Base-by-base conservation (phyloP, 2,329 filamentous ascomycete genomes). In the Penicillium sp. region DNA sequence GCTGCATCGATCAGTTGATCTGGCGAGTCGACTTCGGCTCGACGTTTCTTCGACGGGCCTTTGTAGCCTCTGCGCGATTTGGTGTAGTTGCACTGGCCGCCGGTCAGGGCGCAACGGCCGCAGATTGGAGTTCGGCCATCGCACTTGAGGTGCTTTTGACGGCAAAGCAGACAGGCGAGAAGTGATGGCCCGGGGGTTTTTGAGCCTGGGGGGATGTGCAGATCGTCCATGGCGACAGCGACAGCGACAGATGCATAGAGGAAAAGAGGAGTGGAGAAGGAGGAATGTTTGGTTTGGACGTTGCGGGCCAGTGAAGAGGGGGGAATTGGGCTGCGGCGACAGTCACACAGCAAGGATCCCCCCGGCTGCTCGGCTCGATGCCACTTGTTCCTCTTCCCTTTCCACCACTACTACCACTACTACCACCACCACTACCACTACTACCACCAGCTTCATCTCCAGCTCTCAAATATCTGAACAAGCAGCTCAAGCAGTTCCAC, bases 11-110 rank as follows among this genome's bases (percentile, higher is more conserved):
- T 74, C 63, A 78, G 74, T 62, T 79, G 78, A 15, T 71, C 66
- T 13, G 63, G 63, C n/a, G 66, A 68, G 24, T 66, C 61, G n/a
- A 62, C 62, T 39, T 69, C 66, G 46, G 62, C 66, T 40, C 72
- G 70, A 15, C 75, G 72, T 56, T 73, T 77, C 65, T 79, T 80
- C n/a, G 81, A 77, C 1, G 82, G 83, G 12, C 87, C 86, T 70
- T 88, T 90, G 75, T 89, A 90, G 24, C 89, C 89, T 54, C 89
- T 83, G 36, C 88, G 84, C 32, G 88, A 91, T 37, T 87, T 84
- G 42, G 90, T 83, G 67, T 90, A 91, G 64, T 85, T 74, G 69
- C 89, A 93, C 41, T 86, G 79, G 15, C 79, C 74, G 49, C 81
- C 80, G 41, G 81, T 79, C 44, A 76, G 71, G 18, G 74, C 73